Percentiles rank a stretch among this genome's conserved stretches.
phyloP scores from a whole-genome alignment of 106 monocot genomes.

The Posidonia australis region DNA sequence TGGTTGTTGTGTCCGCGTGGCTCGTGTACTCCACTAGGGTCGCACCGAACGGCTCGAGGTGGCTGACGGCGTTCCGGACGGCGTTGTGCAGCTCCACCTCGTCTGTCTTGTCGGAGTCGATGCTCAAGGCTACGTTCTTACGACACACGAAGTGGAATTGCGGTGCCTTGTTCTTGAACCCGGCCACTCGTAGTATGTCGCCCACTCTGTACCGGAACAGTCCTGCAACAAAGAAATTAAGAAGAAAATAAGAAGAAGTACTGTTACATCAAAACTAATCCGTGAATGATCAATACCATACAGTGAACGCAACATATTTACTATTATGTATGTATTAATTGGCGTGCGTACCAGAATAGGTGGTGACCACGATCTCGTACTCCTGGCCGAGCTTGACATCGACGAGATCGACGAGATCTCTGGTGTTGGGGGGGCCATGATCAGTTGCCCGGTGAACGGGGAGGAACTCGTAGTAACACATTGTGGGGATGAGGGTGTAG shows the following conservation, averaged over 20 bases:
- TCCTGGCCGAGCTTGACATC: conserved; percentile 67
- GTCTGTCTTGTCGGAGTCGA: conserved; percentile 85
- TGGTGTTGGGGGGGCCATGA: background rate
- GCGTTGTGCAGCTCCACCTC: conserved; percentile 80
- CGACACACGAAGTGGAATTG: conserved; percentile 70
- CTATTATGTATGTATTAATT: no score
- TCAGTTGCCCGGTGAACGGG: conserved; percentile 19
- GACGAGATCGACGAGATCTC: conserved; percentile 56
- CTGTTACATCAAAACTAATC: no score
- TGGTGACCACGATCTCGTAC: conserved; percentile 91
- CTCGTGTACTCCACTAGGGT: conserved; percentile 71
- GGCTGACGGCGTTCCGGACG: conserved; percentile 34
- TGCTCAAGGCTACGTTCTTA: conserved; percentile 77
- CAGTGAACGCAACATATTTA: no score
- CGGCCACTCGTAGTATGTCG: conserved; percentile 56
- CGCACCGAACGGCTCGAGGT: conserved; percentile 56
- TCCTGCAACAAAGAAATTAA: conserved; percentile 18
- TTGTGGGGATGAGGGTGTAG: conserved; percentile 77
- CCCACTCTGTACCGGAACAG: conserved; percentile 80
- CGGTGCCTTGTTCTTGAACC: conserved; percentile 84
- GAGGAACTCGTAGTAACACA: conserved; percentile 85
- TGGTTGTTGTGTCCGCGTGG: conserved; percentile 54
- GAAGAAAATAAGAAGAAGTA: background rate
- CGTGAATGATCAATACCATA: no score
- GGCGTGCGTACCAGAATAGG: conserved; percentile 54